Evolutionary conservation across 2,329 filamentous ascomycete genomes (phyloP).

Genomic region (Colletotrichum lini): DNA sequence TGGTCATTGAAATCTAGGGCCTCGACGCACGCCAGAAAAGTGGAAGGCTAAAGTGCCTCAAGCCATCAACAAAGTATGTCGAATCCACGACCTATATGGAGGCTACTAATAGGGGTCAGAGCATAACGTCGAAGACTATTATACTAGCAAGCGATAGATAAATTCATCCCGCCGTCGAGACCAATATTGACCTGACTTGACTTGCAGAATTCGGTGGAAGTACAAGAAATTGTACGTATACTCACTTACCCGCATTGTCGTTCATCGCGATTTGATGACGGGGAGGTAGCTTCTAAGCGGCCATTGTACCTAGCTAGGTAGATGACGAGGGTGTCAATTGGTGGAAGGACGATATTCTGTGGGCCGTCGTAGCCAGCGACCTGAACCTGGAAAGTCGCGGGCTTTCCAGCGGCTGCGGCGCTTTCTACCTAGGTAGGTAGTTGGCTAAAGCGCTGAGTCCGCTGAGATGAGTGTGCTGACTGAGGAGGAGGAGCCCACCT

Average conservation of each 20-base stretch:
- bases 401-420: slow-evolving; percentile 34
- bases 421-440: slow-evolving; percentile 18
- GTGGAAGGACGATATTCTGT: neutral
- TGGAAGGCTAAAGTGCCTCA: neutral
- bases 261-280: neutral
- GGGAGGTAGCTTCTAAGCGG: neutral
- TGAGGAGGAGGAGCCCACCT: neutral
- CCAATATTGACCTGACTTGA: neutral
- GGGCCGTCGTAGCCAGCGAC: slow-evolving; percentile 1
- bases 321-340: slow-evolving; percentile 1
- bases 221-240: neutral
- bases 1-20: neutral
- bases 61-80: neutral
- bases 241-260: neutral
- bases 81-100: slow-evolving; percentile 7
- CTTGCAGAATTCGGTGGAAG: neutral
- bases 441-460: slow-evolving; percentile 16
- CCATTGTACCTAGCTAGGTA: neutral
- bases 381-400: neutral
- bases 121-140: neutral
- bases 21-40: neutral
- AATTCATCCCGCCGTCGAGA: neutral
- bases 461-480: slow-evolving; percentile 13
- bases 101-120: neutral
- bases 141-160: no score